Percentiles rank a stretch among this genome's conserved stretches.
These are phyloP conservation scores for Orychophragmus violaceus DNA, from an alignment of 345 rosid genomes.

Conservation along the genomic window DNA sequence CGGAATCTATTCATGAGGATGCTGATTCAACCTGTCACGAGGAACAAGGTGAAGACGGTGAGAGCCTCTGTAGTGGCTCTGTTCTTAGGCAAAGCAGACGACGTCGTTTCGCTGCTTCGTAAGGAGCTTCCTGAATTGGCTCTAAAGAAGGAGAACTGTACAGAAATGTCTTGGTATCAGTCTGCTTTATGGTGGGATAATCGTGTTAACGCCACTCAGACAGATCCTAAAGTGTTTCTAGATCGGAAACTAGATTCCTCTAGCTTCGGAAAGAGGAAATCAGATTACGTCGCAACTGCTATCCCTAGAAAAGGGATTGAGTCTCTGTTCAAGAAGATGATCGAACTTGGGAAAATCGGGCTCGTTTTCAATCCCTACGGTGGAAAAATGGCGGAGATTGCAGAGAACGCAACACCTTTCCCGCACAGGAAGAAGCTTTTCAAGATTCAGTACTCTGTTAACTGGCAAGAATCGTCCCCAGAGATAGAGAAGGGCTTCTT, in stretches of 20 bases:
- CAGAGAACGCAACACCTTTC: slow-evolving; percentile 36
- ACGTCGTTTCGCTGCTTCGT: slow-evolving; percentile 31
- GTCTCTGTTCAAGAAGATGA: slow-evolving; percentile 44
- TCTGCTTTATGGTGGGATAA: slow-evolving; percentile 50
- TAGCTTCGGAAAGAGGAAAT: slow-evolving; percentile 47
- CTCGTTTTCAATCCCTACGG: slow-evolving; percentile 58
- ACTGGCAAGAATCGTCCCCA: slow-evolving; percentile 36
- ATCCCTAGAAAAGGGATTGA: slow-evolving; percentile 32
- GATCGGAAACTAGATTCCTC: slow-evolving; percentile 31
- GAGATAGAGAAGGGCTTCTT: slow-evolving; percentile 28
- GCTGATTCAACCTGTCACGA: slow-evolving; percentile 48
- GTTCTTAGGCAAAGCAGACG: slow-evolving; percentile 38
- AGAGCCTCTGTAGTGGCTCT: slow-evolving; percentile 35
- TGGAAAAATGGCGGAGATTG: slow-evolving; percentile 48
- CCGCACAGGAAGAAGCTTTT: slow-evolving; percentile 59
- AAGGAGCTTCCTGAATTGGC: slow-evolving; percentile 51
- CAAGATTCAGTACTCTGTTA: slow-evolving; percentile 42
- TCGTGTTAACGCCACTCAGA: slow-evolving; percentile 20
- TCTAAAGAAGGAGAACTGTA: slow-evolving; percentile 35
- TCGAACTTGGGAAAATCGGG: slow-evolving; percentile 39
- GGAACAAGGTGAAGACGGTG: slow-evolving; percentile 31
- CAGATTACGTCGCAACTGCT: slow-evolving; percentile 49
- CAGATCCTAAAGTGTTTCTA: slow-evolving; percentile 35
- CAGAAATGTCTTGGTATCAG: slow-evolving; percentile 54
- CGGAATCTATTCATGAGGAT: slow-evolving; percentile 54